A percentile compares a stretch with the other conserved stretches of the same genome.
Evolutionary conservation across 441 rosid species (phyloP).

Genomic region (Melastoma candidum): DNA sequence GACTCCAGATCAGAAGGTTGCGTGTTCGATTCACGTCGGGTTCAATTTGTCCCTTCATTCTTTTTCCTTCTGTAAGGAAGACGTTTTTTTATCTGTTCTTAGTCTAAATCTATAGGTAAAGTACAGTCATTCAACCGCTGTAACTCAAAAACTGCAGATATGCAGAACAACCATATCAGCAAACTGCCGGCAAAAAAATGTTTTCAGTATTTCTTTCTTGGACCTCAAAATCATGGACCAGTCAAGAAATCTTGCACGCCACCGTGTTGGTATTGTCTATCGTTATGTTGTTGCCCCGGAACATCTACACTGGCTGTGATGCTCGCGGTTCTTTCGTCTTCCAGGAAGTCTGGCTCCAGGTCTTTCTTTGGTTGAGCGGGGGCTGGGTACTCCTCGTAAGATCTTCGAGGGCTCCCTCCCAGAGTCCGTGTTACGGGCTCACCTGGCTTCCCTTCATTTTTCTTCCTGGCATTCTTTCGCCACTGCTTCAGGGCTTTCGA

Average conservation of each 20-base stretch:
- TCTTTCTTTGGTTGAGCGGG: conserved; percentile 13
- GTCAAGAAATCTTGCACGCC: too few relatives aligned
- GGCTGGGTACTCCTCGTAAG: conserved; percentile 5
- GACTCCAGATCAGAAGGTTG: conserved; percentile 17
- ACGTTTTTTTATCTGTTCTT: too few relatives aligned
- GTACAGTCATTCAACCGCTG: too few relatives aligned
- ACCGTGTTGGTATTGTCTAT: too few relatives aligned
- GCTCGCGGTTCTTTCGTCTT: conserved; percentile 27
- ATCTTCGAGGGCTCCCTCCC: conserved; percentile 21
- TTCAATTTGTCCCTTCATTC: too few relatives aligned
- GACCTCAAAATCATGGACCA: too few relatives aligned
- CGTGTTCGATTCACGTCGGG: conserved; percentile 12
- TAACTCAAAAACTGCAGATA: too few relatives aligned
- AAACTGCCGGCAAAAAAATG: too few relatives aligned
- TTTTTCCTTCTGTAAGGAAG: too few relatives aligned
- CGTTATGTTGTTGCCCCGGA: conserved; percentile 15
- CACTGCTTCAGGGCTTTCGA: conserved; percentile 71
- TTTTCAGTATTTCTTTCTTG: too few relatives aligned
- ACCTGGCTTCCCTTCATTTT: conserved; percentile 25
- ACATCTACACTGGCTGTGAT: conserved; percentile 41
- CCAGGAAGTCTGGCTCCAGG: conserved; percentile 17
- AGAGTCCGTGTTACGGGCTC: conserved; percentile 9
- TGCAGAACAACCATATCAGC: too few relatives aligned
- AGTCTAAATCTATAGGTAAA: too few relatives aligned
- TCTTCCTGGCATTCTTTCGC: conserved; percentile 74